Evolutionary conservation across 148 eudicot species (phyloP).

Genomic region (Fallopia convolvulus): DNA sequence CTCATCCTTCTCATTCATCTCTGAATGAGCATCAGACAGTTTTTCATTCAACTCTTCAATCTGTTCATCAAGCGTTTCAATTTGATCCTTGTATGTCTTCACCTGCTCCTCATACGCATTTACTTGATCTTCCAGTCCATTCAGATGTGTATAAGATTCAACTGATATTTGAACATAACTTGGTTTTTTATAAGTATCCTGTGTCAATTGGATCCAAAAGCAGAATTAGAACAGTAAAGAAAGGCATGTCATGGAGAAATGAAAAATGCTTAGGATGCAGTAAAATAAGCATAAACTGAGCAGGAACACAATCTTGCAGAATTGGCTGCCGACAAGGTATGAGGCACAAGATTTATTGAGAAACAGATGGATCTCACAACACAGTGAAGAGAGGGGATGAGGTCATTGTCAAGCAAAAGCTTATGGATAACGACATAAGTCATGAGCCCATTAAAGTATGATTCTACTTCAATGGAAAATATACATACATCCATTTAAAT

Average conservation of each 20-base stretch:
- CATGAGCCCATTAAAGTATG: not conserved
- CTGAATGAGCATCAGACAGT: conserved; percentile 59
- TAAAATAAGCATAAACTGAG: not conserved
- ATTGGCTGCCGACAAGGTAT: too few species aligned
- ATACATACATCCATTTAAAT: not conserved
- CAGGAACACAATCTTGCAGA: not conserved
- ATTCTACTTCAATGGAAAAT: not conserved
- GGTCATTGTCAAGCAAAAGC: not conserved
- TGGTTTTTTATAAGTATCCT: conserved; percentile 41
- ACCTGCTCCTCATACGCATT: conserved; percentile 43
- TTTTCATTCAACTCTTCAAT: conserved; percentile 57
- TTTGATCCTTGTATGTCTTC: conserved; percentile 47
- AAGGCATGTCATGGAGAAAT: not conserved
- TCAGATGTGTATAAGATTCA: conserved; percentile 58
- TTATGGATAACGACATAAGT: not conserved
- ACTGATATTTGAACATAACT: conserved; percentile 66
- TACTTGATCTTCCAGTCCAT: conserved; percentile 48
- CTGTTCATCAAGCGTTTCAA: conserved; percentile 58
- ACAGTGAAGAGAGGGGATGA: too few species aligned
- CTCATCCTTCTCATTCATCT: conserved; percentile 70
- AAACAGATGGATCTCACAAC: too few species aligned
- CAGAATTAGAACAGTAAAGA: not conserved
- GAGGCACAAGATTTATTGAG: too few species aligned
- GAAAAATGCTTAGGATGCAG: not conserved
- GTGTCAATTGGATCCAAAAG: conserved; percentile 4